A percentile compares a stretch with the other conserved stretches of the same genome.
Conservation (phyloP, 1,139 yeast genomes). For the Blastobotrys apis region DNA sequence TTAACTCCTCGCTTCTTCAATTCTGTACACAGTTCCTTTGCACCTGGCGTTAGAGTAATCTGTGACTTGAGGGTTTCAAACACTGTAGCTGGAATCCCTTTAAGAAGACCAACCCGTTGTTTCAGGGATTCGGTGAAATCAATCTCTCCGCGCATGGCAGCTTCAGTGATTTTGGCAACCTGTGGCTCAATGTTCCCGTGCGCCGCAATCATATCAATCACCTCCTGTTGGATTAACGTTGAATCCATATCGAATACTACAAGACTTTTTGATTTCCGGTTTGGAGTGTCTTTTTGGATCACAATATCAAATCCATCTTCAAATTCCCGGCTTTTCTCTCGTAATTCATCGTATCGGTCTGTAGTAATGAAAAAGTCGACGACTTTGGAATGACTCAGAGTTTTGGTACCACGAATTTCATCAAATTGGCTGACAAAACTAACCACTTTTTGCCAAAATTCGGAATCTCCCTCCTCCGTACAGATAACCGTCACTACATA, state of each 20-base stretch:
- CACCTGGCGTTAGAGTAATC: conserved; percentile 78
- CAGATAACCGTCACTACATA: conserved; percentile 8
- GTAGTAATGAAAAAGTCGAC: conserved; percentile 1
- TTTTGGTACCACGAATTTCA: neutral
- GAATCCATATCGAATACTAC: conserved; percentile 98
- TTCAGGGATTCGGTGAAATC: conserved; percentile 81
- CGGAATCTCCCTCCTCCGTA: neutral
- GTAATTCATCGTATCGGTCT: neutral
- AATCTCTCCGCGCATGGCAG: conserved; percentile 96
- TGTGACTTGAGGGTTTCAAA: conserved; percentile 76
- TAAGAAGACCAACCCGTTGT: conserved; percentile 68
- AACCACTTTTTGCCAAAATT: neutral
- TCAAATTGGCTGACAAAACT: conserved; percentile 1
- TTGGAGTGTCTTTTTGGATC: conserved; percentile 38
- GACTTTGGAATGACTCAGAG: conserved; percentile 3
- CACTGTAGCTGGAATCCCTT: conserved; percentile 73
- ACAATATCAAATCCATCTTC: conserved; percentile 41
- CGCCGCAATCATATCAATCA: conserved; percentile 89
- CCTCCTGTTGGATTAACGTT: conserved; percentile 92
- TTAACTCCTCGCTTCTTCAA: conserved; percentile 60
- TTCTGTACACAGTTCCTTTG: conserved; percentile 58
- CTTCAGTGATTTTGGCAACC: conserved; percentile 78
- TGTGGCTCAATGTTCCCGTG: conserved; percentile 73
- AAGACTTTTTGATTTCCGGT: conserved; percentile 47
- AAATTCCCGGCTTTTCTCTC: neutral